These are phyloP conservation scores for Tuber umbilicatum DNA, from an alignment of 495 filamentous ascomycete genomes.

Conservation along the genomic window DNA sequence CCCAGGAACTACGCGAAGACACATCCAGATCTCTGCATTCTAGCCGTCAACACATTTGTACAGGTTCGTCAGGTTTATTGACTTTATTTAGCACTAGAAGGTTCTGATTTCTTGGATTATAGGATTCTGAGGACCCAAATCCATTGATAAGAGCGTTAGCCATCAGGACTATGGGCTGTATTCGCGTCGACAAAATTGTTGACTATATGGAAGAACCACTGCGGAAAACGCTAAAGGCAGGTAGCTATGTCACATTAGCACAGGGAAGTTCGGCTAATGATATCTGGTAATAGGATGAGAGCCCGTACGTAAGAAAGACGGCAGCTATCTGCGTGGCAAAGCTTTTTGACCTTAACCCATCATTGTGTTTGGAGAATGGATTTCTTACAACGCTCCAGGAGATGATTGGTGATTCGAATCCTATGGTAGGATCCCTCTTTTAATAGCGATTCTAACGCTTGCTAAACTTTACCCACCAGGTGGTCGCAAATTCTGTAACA, in stretches of 20 bases:
- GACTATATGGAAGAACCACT: constrained; percentile 99
- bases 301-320: constrained; percentile 96
- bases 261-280: constrained; percentile 60
- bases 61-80: constrained; percentile 46
- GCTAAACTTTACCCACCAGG: constrained; percentile 4
- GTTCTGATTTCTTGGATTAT: constrained; percentile 3
- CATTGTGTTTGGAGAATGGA: constrained; percentile 90
- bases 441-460: not conserved
- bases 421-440: constrained; percentile 56
- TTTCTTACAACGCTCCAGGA: constrained; percentile 95
- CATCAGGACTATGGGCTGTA: constrained; percentile 99
- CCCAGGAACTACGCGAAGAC: constrained; percentile 98
- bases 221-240: constrained; percentile 89
- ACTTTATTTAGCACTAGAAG: constrained; percentile 6
- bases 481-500: constrained; percentile 93
- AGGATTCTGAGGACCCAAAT: constrained; percentile 96
- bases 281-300: constrained; percentile 67
- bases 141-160: constrained; percentile 89
- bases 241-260: constrained; percentile 84
- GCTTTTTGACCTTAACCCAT: constrained; percentile 88
- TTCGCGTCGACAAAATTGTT: constrained; percentile 98
- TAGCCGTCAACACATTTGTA: constrained; percentile 98
- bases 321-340: constrained; percentile 97
- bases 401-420: constrained; percentile 93
- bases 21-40: constrained; percentile 96